Percentiles rank a stretch among this genome's conserved stretches.
Conservation (phyloP, 495 filamentous ascomycete genomes). For the Mytilinidion resinicola region DNA sequence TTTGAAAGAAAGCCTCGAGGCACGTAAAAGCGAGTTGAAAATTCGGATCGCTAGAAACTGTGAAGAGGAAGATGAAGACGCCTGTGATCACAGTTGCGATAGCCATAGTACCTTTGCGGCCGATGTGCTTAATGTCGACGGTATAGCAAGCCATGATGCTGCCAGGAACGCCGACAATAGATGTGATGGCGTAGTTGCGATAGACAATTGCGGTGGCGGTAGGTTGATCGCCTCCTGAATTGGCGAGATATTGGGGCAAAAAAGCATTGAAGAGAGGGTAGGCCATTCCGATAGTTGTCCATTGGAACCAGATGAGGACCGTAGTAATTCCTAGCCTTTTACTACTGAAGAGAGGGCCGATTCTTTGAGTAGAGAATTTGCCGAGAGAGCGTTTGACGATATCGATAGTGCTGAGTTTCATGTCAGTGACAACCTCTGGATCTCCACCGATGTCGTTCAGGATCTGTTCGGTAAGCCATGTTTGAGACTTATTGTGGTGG, state of each 20-base stretch:
- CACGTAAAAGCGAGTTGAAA: conserved; percentile 62
- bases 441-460: conserved; percentile 15
- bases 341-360: conserved; percentile 55
- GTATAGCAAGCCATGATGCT: conserved; percentile 57
- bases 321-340: conserved; percentile 55
- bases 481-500: conserved; percentile 56
- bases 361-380: conserved; percentile 44
- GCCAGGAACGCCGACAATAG: conserved; percentile 58
- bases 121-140: conserved; percentile 19
- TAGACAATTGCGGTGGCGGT: conserved; percentile 50
- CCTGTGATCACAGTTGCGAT: conserved; percentile 39
- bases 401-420: conserved; percentile 33
- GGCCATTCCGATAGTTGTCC: conserved; percentile 63
- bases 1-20: conserved; percentile 60
- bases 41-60: conserved; percentile 48
- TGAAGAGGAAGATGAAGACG: conserved; percentile 66
- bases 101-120: conserved; percentile 58
- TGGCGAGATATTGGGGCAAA: conserved; percentile 46
- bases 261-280: conserved; percentile 50
- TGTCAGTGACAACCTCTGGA: background rate
- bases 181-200: conserved; percentile 66
- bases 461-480: conserved; percentile 47
- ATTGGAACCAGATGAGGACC: conserved; percentile 59
- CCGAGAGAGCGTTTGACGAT: conserved; percentile 32
- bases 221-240: conserved; percentile 42